A percentile compares a stretch with the other conserved stretches of the same genome.
phyloP scores from a whole-genome alignment of 2,329 filamentous ascomycete species.

The Decorospora gaudefroyi region DNA sequence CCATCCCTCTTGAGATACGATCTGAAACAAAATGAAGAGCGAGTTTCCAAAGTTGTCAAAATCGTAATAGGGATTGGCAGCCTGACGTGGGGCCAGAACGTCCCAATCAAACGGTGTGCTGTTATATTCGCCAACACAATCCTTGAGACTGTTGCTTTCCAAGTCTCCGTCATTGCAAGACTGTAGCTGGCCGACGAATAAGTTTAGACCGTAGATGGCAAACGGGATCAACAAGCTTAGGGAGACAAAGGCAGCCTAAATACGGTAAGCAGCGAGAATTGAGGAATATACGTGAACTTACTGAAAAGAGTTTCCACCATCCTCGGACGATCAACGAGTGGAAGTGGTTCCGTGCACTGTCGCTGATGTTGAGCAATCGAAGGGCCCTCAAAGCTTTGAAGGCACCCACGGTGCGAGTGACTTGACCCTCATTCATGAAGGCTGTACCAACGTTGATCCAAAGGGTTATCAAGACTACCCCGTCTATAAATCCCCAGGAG shows the following conservation, averaged over 20 bases:
- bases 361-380: conserved; percentile 89
- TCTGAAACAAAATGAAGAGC: conserved; percentile 96
- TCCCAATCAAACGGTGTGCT: conserved; percentile 81
- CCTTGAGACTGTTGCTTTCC: conserved; percentile 62
- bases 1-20: conserved; percentile 99
- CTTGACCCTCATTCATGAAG: conserved; percentile 76
- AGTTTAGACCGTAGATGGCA: conserved; percentile 90
- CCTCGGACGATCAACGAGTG: conserved; percentile 94
- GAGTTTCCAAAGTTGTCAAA: conserved; percentile 96
- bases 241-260: conserved; percentile 84
- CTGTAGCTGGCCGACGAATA: conserved; percentile 83
- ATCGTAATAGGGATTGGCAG: conserved; percentile 79
- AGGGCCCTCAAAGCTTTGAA: conserved; percentile 96
- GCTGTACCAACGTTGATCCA: conserved; percentile 93
- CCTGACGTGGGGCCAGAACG: conserved; percentile 79
- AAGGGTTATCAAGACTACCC: conserved; percentile 84
- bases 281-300: conserved; percentile 49
- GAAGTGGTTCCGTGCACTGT: conserved; percentile 93
- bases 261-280: conserved; percentile 9
- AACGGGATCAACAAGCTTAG: conserved; percentile 94
- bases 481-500: conserved; percentile 96
- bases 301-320: conserved; percentile 89
- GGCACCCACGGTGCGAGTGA: conserved; percentile 89
- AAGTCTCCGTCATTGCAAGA: conserved; percentile 74
- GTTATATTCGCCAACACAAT: conserved; percentile 84